phyloP scores from a whole-genome alignment of 2,329 filamentous ascomycete species.

The Cladosporium sphaerospermum region DNA sequence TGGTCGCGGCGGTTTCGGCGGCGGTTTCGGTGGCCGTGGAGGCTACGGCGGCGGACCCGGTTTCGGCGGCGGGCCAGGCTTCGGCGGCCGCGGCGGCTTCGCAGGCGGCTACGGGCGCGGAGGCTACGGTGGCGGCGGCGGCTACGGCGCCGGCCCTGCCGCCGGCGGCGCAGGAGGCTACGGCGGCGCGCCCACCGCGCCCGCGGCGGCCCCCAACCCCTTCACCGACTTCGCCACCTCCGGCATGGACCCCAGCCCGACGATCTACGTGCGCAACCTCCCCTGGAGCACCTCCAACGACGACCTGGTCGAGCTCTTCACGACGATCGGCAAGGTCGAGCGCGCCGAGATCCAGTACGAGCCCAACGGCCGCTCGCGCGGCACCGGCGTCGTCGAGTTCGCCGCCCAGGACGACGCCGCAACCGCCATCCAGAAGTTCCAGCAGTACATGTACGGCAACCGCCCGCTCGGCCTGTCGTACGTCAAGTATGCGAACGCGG shows the following conservation, averaged over 20 bases:
- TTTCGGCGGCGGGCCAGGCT: slow-evolving; percentile 41
- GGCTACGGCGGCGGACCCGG: slow-evolving; percentile 32
- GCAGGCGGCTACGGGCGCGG: slow-evolving; percentile 44
- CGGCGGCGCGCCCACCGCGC: slow-evolving; percentile 46
- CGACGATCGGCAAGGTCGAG: slow-evolving; percentile 95
- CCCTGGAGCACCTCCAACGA: slow-evolving; percentile 99
- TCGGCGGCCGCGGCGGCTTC: slow-evolving; percentile 41
- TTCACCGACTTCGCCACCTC: slow-evolving; percentile 91
- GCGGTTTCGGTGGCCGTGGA: slow-evolving; percentile 40
- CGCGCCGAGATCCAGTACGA: slow-evolving; percentile 99
- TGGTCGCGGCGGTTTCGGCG: slow-evolving; percentile 39
- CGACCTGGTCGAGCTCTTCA: slow-evolving; percentile 91
- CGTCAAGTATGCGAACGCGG: slow-evolving; percentile 80
- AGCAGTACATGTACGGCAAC: slow-evolving; percentile 93
- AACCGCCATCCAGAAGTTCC: slow-evolving; percentile 93
- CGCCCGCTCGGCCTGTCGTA: slow-evolving; percentile 88
- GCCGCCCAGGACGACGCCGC: slow-evolving; percentile 77
- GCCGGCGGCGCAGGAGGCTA: slow-evolving; percentile 53
- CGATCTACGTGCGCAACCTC: slow-evolving; percentile 94
- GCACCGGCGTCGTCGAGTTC: slow-evolving; percentile 94
- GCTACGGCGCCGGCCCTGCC: slow-evolving; percentile 50
- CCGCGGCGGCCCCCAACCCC: slow-evolving; percentile 62
- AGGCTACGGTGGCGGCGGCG: slow-evolving; percentile 45
- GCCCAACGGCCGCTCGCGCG: slow-evolving; percentile 87
- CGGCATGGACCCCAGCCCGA: slow-evolving; percentile 73